These are phyloP conservation scores for Fusarium paranaense DNA, from an alignment of 2,329 filamentous ascomycete genomes.

Conservation along the genomic window DNA sequence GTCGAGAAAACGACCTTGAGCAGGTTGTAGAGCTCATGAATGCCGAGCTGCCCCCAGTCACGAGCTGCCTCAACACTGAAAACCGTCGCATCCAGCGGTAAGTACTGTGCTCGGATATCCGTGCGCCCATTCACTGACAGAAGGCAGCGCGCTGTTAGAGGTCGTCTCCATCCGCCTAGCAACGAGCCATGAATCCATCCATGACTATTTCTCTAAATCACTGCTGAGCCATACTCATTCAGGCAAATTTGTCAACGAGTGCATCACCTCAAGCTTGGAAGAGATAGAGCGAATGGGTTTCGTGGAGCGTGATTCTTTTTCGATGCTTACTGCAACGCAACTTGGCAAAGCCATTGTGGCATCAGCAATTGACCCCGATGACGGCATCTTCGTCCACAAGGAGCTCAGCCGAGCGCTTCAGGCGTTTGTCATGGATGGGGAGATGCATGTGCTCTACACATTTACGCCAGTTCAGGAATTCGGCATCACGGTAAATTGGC, in stretches of 20 bases:
- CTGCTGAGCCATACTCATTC: constrained; percentile 71
- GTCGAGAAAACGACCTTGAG: constrained; percentile 74
- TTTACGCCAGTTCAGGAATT: constrained; percentile 78
- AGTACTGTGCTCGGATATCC: not conserved
- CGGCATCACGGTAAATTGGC: constrained; percentile 73
- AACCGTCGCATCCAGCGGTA: constrained; percentile 76
- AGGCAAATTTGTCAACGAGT: constrained; percentile 59
- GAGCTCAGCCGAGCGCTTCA: constrained; percentile 75
- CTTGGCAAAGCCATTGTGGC: constrained; percentile 78
- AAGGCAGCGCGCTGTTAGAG: constrained; percentile 74
- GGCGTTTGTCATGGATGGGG: constrained; percentile 83
- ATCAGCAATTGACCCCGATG: constrained; percentile 78
- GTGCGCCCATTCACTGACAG: constrained; percentile 17
- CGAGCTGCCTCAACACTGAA: constrained; percentile 75
- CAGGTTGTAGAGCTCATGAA: constrained; percentile 77
- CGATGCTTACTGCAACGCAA: constrained; percentile 70
- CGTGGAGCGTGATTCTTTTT: constrained; percentile 61
- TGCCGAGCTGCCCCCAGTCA: constrained; percentile 76
- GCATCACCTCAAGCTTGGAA: constrained; percentile 69
- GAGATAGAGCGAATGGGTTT: constrained; percentile 69
- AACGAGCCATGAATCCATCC: constrained; percentile 71
- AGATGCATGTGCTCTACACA: constrained; percentile 83
- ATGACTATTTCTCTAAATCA: constrained; percentile 76
- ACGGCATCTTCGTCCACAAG: constrained; percentile 78
- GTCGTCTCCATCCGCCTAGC: constrained; percentile 76